Evolutionary conservation across 805 yeast species (phyloP), one percentile per base, ranked within the genome.

Genomic region (Wickerhamomyces bovis): DNA sequence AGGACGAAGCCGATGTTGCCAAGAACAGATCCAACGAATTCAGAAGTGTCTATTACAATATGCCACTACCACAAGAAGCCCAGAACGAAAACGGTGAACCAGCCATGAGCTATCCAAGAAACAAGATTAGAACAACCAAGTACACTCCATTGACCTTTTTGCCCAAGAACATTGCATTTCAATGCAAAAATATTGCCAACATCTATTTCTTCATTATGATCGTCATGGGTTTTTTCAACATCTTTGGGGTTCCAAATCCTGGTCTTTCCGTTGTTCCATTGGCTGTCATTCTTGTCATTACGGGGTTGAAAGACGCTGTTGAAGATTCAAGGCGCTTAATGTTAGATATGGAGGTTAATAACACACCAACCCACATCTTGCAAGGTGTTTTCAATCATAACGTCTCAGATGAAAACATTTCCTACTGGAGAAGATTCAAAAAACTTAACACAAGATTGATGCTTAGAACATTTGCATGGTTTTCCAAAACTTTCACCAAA

Each of bases 51-150:
- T 52, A 35, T 43, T 52, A 52, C 54, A 49, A 53, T 44, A 47
- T 43, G 11, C 33, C 41, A 1, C 39, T 53, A 8, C 57, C 57
- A 3, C 20, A 38, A 2, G 53, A 48, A 11, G 53, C 54, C 5
- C 13, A 43, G 21, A 43, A 45, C 16, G 35, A 18, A 11, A 52
- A 44, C 20, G 53, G 50, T 26, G 39, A 36, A 20, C 39, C 39
- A 3, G 23, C 19, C 7, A 19, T 20, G 9, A 13, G 21, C 5
- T 36, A 36, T 36, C 39, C 39, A 36, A 51, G 44, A 45, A 92
- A 92, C 70, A 89, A 89, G 62, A 87, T 92, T 54, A 79, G 97
- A 69, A 89, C 98, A 0, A 88, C 99, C 4, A 90, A 89, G 68
- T 94, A 92, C 67, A 92, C 98, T 1, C 97, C 98, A 4, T 61